Evolutionary conservation across 768 basidiomycete species (phyloP).

Genomic region (Russula lepida): DNA sequence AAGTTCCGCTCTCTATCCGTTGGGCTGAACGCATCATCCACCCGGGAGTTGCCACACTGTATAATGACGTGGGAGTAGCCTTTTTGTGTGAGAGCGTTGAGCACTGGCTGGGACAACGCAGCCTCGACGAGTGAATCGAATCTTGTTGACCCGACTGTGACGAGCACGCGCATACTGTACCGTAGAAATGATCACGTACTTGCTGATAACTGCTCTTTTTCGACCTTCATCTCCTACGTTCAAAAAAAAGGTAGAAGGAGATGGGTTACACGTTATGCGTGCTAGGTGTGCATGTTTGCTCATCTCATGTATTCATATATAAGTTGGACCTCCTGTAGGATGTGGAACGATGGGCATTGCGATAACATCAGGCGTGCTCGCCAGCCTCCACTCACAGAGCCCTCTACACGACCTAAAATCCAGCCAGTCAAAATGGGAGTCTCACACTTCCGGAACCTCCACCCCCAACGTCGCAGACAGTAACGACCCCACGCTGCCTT

Average conservation of each 20-base stretch:
- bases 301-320: constrained; percentile 9
- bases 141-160: constrained; percentile 85
- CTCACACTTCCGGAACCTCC: constrained; percentile 62
- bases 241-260: background rate
- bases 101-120: constrained; percentile 48
- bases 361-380: constrained; percentile 84
- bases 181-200: too few species aligned
- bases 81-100: constrained; percentile 41
- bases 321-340: constrained; percentile 40
- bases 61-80: constrained; percentile 58
- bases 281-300: constrained; percentile 42
- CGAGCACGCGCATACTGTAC: constrained; percentile 41
- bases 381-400: constrained; percentile 57
- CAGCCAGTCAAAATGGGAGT: constrained; percentile 48
- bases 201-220: background rate
- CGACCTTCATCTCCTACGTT: background rate
- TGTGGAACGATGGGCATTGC: constrained; percentile 99
- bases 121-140: constrained; percentile 69
- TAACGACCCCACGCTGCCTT: constrained; percentile 64
- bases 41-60: constrained; percentile 68
- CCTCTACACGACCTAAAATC: constrained; percentile 19
- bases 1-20: constrained; percentile 11
- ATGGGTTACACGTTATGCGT: constrained; percentile 95
- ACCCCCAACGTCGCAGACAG: constrained; percentile 45
- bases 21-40: constrained; percentile 30